Evolutionary conservation across 2,329 filamentous ascomycete species (phyloP).

Genomic region (Paraconiothyrium sp.): DNA sequence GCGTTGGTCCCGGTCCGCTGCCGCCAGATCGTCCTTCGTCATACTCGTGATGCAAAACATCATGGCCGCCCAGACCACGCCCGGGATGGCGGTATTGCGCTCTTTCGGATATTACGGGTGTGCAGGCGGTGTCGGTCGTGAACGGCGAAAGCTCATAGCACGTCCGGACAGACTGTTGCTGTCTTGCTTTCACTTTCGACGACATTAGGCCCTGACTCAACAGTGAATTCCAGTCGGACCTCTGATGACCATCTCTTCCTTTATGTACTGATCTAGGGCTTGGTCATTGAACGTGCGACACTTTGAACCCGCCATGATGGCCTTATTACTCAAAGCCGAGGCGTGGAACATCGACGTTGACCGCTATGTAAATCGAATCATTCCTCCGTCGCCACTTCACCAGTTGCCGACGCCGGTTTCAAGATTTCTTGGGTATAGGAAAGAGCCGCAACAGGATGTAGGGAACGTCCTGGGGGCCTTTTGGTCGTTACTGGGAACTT

Average conservation of each 20-base stretch:
- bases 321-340: conserved; percentile 24
- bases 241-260: background rate
- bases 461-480: conserved; percentile 53
- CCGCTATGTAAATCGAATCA: conserved; percentile 73
- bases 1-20: conserved; percentile 27
- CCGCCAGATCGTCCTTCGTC: conserved; percentile 18
- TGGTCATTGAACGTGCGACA: background rate
- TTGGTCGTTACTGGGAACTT: conserved; percentile 55
- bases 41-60: conserved; percentile 12
- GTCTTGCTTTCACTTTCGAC: background rate
- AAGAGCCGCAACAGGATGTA: conserved; percentile 49
- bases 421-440: conserved; percentile 67
- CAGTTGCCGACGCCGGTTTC: conserved; percentile 72
- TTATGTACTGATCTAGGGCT: background rate
- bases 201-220: background rate
- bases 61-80: conserved; percentile 1
- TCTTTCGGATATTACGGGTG: background rate
- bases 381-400: conserved; percentile 72
- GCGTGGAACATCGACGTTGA: conserved; percentile 76
- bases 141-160: background rate
- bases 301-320: conserved; percentile 14
- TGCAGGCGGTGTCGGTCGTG: background rate
- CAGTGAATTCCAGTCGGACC: background rate
- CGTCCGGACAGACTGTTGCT: background rate
- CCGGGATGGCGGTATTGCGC: background rate